Base-by-base conservation (phyloP, 768 basidiomycete species). In the Suillus discolor region DNA sequence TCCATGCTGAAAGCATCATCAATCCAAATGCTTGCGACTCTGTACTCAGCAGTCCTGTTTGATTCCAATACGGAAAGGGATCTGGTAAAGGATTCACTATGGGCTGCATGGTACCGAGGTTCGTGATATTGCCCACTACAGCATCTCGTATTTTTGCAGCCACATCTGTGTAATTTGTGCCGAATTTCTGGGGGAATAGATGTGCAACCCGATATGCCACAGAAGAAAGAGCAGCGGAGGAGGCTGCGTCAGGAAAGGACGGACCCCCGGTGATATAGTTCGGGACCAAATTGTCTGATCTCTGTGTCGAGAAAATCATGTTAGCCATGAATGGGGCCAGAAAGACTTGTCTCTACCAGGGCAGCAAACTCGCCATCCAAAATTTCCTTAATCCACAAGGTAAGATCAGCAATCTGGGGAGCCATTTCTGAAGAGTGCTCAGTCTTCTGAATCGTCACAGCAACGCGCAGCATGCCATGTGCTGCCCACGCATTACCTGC, bases 341-440 rank as follows among this genome's bases (percentile, higher is more conserved):
- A 16, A 45, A 42, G 34, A 31, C 2, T 4, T 6, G 25, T 28
- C 36, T 61, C n/a, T 44, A 69, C 68, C 63, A 80, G 4, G 74
- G 83, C 69, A 84, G 84, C 59, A 85, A 75, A 54, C 74, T 74
- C 18, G 83, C 85, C 83, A 84, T 85, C 25, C 81, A 86, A 38
- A 82, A 74, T 69, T 81, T 81, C 80, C 62, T 72, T 72, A 1
- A 74, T 66, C 80, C 81, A 81, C 18, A 47, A 64, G 23, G 69
- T 66, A 23, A 82, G 70, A 63, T 78, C 73, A 15, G 64, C 61
- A 53, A 70, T 67, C 66, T 82, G 75, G 38, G 65, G 64, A 3
- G 55, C 68, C 77, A 82, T 78, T 2, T 67, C 45, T 36, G 67
- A 59, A 18, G 65, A 70, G 62, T 65, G 78, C 11, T 64, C 61